phyloP scores from a whole-genome alignment of 768 basidiomycete genomes.

The Candolleomyces eurysporus region DNA sequence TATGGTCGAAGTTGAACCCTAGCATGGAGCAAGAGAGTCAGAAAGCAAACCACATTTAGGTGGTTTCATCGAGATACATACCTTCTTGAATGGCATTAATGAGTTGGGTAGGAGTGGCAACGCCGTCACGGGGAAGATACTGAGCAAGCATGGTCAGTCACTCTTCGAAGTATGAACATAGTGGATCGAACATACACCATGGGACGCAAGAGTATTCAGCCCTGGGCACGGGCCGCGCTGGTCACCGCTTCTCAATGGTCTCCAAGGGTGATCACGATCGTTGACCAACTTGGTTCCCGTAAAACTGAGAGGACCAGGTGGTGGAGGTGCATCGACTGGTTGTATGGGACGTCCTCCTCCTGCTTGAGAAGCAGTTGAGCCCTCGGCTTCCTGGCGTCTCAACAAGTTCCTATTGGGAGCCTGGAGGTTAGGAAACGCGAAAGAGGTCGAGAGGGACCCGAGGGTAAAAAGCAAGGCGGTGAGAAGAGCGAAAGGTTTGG shows the following conservation, averaged over 20 bases:
- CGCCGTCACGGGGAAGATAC: slow-evolving; percentile 15
- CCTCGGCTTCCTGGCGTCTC: no score
- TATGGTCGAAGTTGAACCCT: slow-evolving; percentile 17
- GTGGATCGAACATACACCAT: slow-evolving; percentile 13
- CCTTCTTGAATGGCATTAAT: slow-evolving; percentile 16
- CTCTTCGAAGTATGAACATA: not conserved
- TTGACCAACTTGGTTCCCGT: slow-evolving; percentile 14
- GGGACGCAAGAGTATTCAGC: slow-evolving; percentile 14
- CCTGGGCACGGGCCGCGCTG: no score
- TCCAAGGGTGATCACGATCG: slow-evolving; percentile 15
- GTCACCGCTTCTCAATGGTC: slow-evolving; percentile 8
- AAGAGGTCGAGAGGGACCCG: no score
- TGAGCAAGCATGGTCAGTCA: not conserved
- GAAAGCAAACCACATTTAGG: no score
- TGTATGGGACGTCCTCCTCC: no score
- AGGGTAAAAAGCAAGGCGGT: no score
- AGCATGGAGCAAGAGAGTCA: not conserved
- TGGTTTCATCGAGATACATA: not conserved
- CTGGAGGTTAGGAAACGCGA: no score
- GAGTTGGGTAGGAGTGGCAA: slow-evolving; percentile 14
- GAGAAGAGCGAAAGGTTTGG: no score
- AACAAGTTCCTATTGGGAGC: no score
- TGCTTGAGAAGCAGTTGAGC: no score
- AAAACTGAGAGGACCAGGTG: slow-evolving; percentile 8
- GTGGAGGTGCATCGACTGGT: not conserved